phyloP scores from a whole-genome alignment of 2,329 filamentous ascomycete species.

The Ilyonectria robusta region DNA sequence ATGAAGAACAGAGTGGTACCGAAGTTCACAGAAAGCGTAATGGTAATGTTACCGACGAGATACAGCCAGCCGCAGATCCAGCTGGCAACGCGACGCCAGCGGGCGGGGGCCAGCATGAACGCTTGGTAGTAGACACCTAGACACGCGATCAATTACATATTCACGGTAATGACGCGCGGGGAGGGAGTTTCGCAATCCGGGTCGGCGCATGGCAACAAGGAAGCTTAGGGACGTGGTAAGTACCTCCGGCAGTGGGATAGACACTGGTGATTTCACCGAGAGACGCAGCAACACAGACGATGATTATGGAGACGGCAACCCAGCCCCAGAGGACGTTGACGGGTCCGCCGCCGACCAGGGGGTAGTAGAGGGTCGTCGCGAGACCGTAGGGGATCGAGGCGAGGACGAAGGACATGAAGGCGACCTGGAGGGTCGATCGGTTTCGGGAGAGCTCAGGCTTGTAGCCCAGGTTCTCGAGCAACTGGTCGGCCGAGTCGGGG shows the following conservation, averaged over 20 bases:
- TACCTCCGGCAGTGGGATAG: constrained; percentile 81
- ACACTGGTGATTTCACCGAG: constrained; percentile 83
- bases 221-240: constrained; percentile 19
- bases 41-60: constrained; percentile 85
- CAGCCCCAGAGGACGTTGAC: constrained; percentile 82
- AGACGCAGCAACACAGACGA: constrained; percentile 78
- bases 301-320: constrained; percentile 77
- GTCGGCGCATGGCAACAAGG: neutral
- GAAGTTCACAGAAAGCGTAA: constrained; percentile 87
- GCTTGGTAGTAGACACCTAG: constrained; percentile 81
- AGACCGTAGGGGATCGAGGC: constrained; percentile 82
- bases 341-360: constrained; percentile 75
- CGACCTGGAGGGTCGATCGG: constrained; percentile 77
- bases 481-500: constrained; percentile 69
- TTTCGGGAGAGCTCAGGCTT: constrained; percentile 75
- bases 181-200: constrained; percentile 1
- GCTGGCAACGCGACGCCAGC: constrained; percentile 73
- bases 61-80: constrained; percentile 85
- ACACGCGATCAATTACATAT: constrained; percentile 37
- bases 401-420: constrained; percentile 84
- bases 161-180: constrained; percentile 16
- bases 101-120: constrained; percentile 77
- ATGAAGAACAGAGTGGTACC: constrained; percentile 78
- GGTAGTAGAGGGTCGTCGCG: constrained; percentile 78
- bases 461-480: constrained; percentile 76